Conservation (phyloP, 2,329 filamentous ascomycete species). For the Talaromyces rugulosus region DNA sequence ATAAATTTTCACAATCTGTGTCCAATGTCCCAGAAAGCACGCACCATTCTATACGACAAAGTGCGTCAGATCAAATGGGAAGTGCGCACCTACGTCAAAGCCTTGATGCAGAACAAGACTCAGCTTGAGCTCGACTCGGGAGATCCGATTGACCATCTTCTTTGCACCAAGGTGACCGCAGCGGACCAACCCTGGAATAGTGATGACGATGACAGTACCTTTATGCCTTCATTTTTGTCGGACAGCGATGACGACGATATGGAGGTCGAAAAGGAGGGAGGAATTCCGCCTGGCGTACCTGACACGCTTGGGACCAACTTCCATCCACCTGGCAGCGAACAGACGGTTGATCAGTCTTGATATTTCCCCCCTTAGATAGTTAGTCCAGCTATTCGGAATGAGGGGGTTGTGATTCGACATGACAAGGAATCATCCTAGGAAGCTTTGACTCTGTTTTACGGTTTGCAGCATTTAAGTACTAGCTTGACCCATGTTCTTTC, state of each 20-base stretch:
- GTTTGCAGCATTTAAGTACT: not conserved
- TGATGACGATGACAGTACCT: constrained; percentile 4
- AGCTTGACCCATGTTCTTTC: no score
- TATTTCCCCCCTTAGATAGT: not conserved
- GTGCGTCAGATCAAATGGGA: constrained; percentile 36
- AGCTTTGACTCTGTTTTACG: not conserved
- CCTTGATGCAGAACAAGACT: constrained; percentile 36
- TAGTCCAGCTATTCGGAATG: not conserved
- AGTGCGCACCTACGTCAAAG: constrained; percentile 28
- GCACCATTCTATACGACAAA: constrained; percentile 22
- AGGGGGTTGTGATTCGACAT: no score
- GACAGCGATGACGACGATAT: not conserved
- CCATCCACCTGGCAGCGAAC: not conserved
- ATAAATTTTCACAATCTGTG: constrained; percentile 23
- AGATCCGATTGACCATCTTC: constrained; percentile 38
- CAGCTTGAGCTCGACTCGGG: constrained; percentile 33
- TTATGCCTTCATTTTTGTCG: constrained; percentile 14
- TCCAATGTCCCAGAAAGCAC: constrained; percentile 24
- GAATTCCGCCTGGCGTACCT: not conserved
- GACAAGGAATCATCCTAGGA: no score
- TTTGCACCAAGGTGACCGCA: constrained; percentile 39
- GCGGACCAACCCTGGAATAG: constrained; percentile 39
- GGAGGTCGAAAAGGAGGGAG: not conserved
- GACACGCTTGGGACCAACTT: not conserved
- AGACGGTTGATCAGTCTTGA: not conserved